Percentiles rank a stretch among this genome's conserved stretches.
Evolutionary conservation across 805 yeast species (phyloP).

Genomic region (Candida rishiriensis): DNA sequence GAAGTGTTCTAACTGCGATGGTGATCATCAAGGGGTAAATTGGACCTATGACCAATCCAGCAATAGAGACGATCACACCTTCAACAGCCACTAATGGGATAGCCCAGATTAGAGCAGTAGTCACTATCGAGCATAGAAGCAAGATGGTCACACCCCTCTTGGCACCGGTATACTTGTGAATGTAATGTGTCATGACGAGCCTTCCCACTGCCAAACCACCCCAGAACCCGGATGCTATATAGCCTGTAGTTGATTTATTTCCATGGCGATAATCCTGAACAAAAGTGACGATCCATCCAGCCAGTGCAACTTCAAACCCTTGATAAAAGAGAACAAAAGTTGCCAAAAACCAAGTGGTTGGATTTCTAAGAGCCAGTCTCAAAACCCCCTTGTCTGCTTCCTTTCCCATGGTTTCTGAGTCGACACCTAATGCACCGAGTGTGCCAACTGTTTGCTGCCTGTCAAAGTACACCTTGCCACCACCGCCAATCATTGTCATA

Average conservation of each 20-base stretch:
- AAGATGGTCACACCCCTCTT: slow-evolving; percentile 39
- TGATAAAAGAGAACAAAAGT: slow-evolving; percentile 55
- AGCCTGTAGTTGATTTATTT: slow-evolving; percentile 45
- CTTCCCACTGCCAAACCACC: slow-evolving; percentile 66
- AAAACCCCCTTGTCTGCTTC: slow-evolving; percentile 26
- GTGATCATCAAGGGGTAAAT: slow-evolving; percentile 52
- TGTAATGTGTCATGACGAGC: slow-evolving; percentile 39
- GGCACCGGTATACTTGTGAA: slow-evolving; percentile 38
- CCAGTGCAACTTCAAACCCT: slow-evolving; percentile 66
- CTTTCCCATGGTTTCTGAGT: not conserved
- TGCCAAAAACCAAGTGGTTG: slow-evolving; percentile 45
- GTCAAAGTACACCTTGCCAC: not conserved
- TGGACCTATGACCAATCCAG: slow-evolving; percentile 66
- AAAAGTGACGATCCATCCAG: slow-evolving; percentile 68
- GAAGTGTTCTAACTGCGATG: slow-evolving; percentile 39
- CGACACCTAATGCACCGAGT: not conserved
- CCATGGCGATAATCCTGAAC: slow-evolving; percentile 51
- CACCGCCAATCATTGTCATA: slow-evolving; percentile 17
- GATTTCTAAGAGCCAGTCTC: slow-evolving; percentile 35
- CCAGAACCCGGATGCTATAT: slow-evolving; percentile 69
- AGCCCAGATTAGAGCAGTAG: slow-evolving; percentile 45
- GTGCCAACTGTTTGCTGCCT: not conserved
- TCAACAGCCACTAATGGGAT: slow-evolving; percentile 40
- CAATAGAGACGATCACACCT: slow-evolving; percentile 42
- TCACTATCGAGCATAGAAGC: slow-evolving; percentile 30